Conservation (phyloP, 768 basidiomycete genomes). For the Russula earlei region DNA sequence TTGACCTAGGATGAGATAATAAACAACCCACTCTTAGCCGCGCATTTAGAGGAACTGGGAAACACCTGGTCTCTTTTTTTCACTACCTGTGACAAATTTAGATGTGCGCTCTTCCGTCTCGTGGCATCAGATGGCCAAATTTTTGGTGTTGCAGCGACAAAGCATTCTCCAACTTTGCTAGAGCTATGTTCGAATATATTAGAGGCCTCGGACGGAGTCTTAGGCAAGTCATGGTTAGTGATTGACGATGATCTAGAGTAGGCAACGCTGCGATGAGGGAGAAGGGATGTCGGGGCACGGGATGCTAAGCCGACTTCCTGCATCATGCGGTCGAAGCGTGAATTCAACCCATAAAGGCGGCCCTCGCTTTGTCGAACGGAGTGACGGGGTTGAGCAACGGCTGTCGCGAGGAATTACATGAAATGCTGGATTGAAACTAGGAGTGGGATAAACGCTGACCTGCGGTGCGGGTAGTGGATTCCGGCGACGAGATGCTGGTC, state of each 20-base stretch:
- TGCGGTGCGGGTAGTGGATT: background rate
- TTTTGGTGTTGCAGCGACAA: background rate
- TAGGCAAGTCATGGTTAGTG: slow-evolving; percentile 34
- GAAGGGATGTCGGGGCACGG: slow-evolving; percentile 4
- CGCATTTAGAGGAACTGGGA: background rate
- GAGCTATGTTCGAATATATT: slow-evolving; percentile 23
- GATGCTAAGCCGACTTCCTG: slow-evolving; percentile 41
- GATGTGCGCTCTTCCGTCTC: background rate
- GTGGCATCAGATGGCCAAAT: background rate
- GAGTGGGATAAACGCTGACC: background rate
- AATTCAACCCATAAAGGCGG: slow-evolving; percentile 42
- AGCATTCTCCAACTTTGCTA: slow-evolving; percentile 30
- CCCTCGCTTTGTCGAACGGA: slow-evolving; percentile 36
- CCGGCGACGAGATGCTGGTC: background rate
- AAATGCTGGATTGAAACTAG: background rate
- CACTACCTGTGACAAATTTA: slow-evolving; percentile 26
- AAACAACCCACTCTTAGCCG: background rate
- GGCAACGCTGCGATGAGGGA: slow-evolving; percentile 25
- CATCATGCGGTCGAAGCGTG: slow-evolving; percentile 60
- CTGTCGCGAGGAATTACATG: background rate
- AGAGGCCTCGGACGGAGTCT: slow-evolving; percentile 29
- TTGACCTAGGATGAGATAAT: background rate
- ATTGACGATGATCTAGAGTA: slow-evolving; percentile 38
- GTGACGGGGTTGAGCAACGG: background rate
- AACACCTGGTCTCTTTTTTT: slow-evolving; percentile 30